Percentiles rank a stretch among this genome's conserved stretches.
phyloP scores from a whole-genome alignment of 306 rosid genomes.

The Rosa rugosa region DNA sequence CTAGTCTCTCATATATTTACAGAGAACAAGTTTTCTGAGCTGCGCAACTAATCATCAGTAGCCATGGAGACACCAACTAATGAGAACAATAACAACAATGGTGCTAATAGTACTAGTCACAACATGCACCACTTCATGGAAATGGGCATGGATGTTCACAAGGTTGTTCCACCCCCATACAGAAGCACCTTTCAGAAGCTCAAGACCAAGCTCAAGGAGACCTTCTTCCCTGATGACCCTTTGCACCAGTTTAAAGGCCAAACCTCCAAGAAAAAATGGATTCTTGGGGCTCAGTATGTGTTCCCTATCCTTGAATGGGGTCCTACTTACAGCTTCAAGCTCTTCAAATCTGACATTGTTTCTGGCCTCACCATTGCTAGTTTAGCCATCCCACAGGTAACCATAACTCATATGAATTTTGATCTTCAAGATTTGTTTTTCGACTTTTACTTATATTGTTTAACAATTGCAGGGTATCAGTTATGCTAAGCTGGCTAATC shows the following conservation, averaged over 20 bases:
- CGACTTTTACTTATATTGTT: neutral
- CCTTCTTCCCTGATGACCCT: conserved; percentile 93
- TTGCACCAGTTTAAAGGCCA: conserved; percentile 86
- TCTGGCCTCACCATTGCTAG: conserved; percentile 98
- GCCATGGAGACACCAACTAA: conserved; percentile 21
- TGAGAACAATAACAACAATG: conserved; percentile 1
- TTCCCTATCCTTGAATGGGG: conserved; percentile 94
- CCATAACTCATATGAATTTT: neutral
- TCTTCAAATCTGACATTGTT: conserved; percentile 85
- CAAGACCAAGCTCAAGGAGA: conserved; percentile 64
- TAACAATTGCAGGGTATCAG: conserved; percentile 67
- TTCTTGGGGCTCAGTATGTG: conserved; percentile 73
- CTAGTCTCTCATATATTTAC: conserved; percentile 18
- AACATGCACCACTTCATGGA: conserved; percentile 47
- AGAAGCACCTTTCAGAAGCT: conserved; percentile 54
- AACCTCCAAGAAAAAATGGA: conserved; percentile 40
- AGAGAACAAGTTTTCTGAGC: neutral
- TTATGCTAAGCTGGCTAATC: conserved; percentile 88
- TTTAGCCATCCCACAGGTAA: conserved; percentile 95
- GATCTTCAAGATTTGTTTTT: neutral
- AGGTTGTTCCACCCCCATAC: conserved; percentile 72
- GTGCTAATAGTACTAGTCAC: conserved; percentile 3
- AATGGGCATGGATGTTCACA: conserved; percentile 58
- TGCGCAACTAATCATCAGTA: neutral
- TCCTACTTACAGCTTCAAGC: conserved; percentile 58